Base-by-base conservation (phyloP, 139 green algal species). In the Chlamydomonas sphaeroides region DNA sequence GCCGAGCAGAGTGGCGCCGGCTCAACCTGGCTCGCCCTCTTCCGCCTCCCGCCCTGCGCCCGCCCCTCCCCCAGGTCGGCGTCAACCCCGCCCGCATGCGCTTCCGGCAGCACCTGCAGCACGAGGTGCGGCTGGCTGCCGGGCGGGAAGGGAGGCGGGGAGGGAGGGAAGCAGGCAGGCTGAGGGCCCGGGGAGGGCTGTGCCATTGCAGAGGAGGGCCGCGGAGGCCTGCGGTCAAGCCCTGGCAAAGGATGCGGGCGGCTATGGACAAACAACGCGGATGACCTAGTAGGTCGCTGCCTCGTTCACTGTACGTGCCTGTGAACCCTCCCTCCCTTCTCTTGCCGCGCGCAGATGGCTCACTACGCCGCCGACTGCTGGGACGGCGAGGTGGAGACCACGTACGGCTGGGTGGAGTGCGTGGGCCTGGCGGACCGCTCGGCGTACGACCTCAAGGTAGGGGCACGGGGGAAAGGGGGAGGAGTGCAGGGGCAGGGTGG, bases 401-500 rank as follows among this genome's bases (percentile, higher is more conserved):
- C 88, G 42, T 99, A 99, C 84, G 97, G 97, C 65, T 99, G 97
- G 97, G 89, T 99, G 36, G 97, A 99, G 92, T 99, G 97, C 84
- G 97, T 95, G 8, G 97, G 97, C 15, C 92, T 99, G 65, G 97
- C 97, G 17, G 97, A 99, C 89, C 92, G 97, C 41, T 95, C 89
- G 15, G 97, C 97, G 1, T 99, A 94, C 79, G 97, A 99, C 90
- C 90, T 99, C 36, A 88, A 65, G 35, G 86, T 79, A 56, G 10
- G 35, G 49, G 35, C 28, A 11, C 5, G 35, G 17, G 65, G 20
- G 65, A 3, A 32, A 35, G 65, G 65, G 35, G 17, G 65, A 14
- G 35, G 35, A 70, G 35, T 7, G 35, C 8, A 17, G 35, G 33
- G 35, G 35, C 5, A 48, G 65, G 65, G 21, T 18, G 53, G 53